A percentile compares a stretch with the other conserved stretches of the same genome.
These are phyloP conservation scores for Tulasnella sp. DNA, from an alignment of 768 basidiomycete species.

Conservation along the genomic window DNA sequence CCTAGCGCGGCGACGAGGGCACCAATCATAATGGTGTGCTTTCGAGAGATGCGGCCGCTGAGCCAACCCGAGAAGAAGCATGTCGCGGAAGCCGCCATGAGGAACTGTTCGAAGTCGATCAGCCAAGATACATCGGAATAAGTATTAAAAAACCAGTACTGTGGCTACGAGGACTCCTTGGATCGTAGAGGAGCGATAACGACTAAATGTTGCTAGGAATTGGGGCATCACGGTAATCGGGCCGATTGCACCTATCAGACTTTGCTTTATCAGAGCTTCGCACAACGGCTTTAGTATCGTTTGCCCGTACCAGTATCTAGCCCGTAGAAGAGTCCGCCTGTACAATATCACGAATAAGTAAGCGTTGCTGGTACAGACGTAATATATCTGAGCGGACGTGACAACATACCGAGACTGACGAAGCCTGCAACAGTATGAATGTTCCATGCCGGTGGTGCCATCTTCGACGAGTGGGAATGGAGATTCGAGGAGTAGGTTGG, in stretches of 20 bases:
- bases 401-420: conserved; percentile 20
- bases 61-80: conserved; percentile 29
- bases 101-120: conserved; percentile 18
- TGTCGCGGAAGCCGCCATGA: conserved; percentile 20
- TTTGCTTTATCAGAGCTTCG: neutral
- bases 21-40: conserved; percentile 36
- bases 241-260: conserved; percentile 28
- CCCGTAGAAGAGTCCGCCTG: conserved; percentile 30
- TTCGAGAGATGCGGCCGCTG: conserved; percentile 39
- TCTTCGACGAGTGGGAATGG: too few species aligned
- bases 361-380: too few species aligned
- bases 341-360: too few species aligned
- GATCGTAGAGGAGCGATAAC: conserved; percentile 13
- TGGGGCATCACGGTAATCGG: conserved; percentile 40
- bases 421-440: conserved; percentile 6
- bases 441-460: neutral
- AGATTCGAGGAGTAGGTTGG: too few species aligned
- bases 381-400: neutral
- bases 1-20: conserved; percentile 36
- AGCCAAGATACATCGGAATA: too few species aligned
- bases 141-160: neutral
- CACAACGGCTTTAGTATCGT: neutral
- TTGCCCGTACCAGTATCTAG: conserved; percentile 27
- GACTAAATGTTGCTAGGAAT: conserved; percentile 26
- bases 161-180: conserved; percentile 20